These are phyloP conservation scores for Aspergillus sp. DNA, from an alignment of 2,329 filamentous ascomycete genomes.

Conservation along the genomic window DNA sequence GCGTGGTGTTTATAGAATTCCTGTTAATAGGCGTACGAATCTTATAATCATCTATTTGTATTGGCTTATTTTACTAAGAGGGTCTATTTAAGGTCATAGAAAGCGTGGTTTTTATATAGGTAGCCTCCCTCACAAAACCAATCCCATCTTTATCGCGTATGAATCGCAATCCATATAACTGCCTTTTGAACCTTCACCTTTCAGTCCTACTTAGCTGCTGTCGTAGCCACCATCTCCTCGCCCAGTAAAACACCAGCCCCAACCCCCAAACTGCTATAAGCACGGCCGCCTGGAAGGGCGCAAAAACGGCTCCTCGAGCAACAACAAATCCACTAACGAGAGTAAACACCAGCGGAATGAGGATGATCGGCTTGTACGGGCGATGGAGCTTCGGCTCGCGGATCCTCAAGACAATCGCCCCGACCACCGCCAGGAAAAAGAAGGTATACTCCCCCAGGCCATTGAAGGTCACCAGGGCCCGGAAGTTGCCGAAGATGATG, in stretches of 20 bases:
- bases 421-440: conserved; percentile 18
- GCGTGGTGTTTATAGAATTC: too few species aligned
- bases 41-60: too few species aligned
- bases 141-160: too few species aligned
- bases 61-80: too few species aligned
- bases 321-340: conserved; percentile 18
- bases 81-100: too few species aligned
- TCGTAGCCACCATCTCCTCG: conserved; percentile 7
- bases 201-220: neutral
- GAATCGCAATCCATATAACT: too few species aligned
- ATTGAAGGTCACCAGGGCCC: conserved; percentile 19
- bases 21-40: too few species aligned
- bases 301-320: conserved; percentile 13
- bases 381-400: conserved; percentile 15
- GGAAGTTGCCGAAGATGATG: conserved; percentile 19
- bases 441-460: conserved; percentile 20
- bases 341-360: conserved; percentile 11
- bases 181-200: too few species aligned
- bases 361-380: conserved; percentile 15
- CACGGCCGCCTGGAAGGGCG: conserved; percentile 11
- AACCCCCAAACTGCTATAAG: conserved; percentile 14
- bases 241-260: conserved; percentile 10
- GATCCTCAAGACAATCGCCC: conserved; percentile 16
- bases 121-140: too few species aligned
- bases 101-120: too few species aligned